Percentiles rank a stretch among this genome's conserved stretches.
Evolutionary conservation across 352 stramenopile species (phyloP).

Genomic region (Phytophthora citrophthora): DNA sequence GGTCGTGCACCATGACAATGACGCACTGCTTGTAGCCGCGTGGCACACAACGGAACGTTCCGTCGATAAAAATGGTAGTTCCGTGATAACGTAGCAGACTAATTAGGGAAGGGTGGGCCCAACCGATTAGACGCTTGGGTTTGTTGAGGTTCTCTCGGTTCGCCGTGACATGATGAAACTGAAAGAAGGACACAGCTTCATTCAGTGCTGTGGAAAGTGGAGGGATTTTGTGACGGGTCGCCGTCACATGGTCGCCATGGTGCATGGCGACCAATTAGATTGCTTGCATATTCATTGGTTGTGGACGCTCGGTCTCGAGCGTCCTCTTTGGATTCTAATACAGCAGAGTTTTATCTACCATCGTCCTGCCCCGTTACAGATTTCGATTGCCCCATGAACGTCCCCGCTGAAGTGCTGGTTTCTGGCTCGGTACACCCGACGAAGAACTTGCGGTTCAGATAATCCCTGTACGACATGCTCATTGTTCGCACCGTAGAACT

Average conservation of each 20-base stretch:
- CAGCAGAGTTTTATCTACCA: too few species aligned
- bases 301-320: too few species aligned
- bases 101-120: neutral
- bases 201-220: neutral
- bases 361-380: too few species aligned
- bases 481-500: conserved; percentile 1
- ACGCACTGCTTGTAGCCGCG: neutral
- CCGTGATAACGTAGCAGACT: neutral
- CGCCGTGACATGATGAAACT: too few species aligned
- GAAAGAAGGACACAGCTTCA: neutral
- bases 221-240: too few species aligned
- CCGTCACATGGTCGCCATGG: too few species aligned
- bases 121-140: neutral
- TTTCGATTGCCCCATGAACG: conserved; percentile 20
- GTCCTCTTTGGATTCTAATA: too few species aligned
- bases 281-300: too few species aligned
- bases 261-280: too few species aligned
- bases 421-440: conserved; percentile 10
- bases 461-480: conserved; percentile 9
- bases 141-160: too few species aligned
- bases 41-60: neutral
- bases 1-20: conserved; percentile 4
- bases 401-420: conserved; percentile 9
- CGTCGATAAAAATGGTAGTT: neutral
- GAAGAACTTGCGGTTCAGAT: conserved; percentile 10